Conservation (phyloP, 2,329 filamentous ascomycete genomes). For the Dothistroma pini region DNA sequence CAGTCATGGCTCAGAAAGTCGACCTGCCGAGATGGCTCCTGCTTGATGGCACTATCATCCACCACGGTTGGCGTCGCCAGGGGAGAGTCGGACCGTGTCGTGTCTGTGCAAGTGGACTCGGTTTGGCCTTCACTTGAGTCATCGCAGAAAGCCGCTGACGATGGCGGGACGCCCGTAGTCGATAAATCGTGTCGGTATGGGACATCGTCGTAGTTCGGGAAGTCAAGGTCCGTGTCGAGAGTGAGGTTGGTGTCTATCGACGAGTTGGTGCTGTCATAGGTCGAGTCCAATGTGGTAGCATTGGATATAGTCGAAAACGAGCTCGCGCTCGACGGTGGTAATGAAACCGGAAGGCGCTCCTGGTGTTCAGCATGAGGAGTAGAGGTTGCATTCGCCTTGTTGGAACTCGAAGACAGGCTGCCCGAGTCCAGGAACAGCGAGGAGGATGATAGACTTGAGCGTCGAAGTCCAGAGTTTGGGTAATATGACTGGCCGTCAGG, state of each 20-base stretch:
- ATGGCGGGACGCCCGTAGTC: slow-evolving; percentile 5
- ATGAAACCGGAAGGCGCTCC: slow-evolving; percentile 29
- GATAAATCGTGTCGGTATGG: slow-evolving; percentile 19
- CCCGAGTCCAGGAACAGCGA: slow-evolving; percentile 40
- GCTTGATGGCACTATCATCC: slow-evolving; percentile 73
- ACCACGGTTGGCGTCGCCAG: slow-evolving; percentile 60
- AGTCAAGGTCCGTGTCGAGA: slow-evolving; percentile 46
- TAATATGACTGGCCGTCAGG: slow-evolving; percentile 44
- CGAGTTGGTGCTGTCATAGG: slow-evolving; percentile 49
- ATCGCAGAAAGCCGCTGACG: slow-evolving; percentile 12
- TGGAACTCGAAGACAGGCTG: slow-evolving; percentile 28
- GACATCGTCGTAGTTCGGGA: slow-evolving; percentile 44
- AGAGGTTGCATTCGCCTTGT: slow-evolving; percentile 35
- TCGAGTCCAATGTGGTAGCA: slow-evolving; percentile 43
- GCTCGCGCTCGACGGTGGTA: slow-evolving; percentile 30
- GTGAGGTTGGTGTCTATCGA: slow-evolving; percentile 57
- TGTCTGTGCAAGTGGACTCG: slow-evolving; percentile 47
- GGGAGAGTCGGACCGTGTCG: slow-evolving; percentile 57
- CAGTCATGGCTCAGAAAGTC: slow-evolving; percentile 93
- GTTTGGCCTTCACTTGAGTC: slow-evolving; percentile 22
- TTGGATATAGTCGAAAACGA: slow-evolving; percentile 47
- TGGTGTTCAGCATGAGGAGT: slow-evolving; percentile 35
- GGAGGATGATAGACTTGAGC: slow-evolving; percentile 41
- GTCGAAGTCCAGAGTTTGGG: slow-evolving; percentile 39
- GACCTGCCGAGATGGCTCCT: slow-evolving; percentile 80